These are phyloP conservation scores for Lichina pygmaea DNA, from an alignment of 495 filamentous ascomycete genomes.

Conservation along the genomic window DNA sequence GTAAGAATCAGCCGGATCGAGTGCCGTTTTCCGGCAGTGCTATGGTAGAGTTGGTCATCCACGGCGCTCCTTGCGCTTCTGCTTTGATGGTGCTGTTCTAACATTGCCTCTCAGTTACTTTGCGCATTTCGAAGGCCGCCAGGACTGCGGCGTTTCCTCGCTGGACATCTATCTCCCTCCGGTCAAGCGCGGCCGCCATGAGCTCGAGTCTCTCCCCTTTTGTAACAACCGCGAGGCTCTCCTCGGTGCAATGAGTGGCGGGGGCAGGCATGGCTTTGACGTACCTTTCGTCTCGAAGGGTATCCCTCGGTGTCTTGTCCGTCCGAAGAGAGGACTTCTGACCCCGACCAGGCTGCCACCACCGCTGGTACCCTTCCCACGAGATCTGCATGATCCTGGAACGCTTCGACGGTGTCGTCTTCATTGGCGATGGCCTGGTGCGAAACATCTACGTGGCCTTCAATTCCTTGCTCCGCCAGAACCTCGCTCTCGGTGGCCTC, in stretches of 20 bases:
- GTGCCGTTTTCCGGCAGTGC: not conserved
- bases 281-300: slow-evolving; percentile 17
- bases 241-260: slow-evolving; percentile 19
- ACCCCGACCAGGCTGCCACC: slow-evolving; percentile 13
- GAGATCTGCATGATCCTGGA: slow-evolving; percentile 24
- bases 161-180: slow-evolving; percentile 17
- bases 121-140: slow-evolving; percentile 16
- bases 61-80: no score
- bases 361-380: slow-evolving; percentile 18
- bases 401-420: slow-evolving; percentile 18
- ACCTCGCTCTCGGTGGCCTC: slow-evolving; percentile 17
- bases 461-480: slow-evolving; percentile 20
- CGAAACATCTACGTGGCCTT: slow-evolving; percentile 19
- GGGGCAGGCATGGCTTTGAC: slow-evolving; percentile 20
- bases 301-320: slow-evolving; percentile 3
- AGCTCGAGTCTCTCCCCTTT: slow-evolving; percentile 7
- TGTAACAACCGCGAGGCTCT: slow-evolving; percentile 15
- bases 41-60: not conserved
- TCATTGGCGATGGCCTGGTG: slow-evolving; percentile 19
- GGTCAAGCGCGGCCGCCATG: slow-evolving; percentile 1
- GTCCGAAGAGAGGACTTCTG: not conserved
- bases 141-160: slow-evolving; percentile 19
- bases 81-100: no score
- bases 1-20: not conserved
- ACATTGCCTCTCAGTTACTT: slow-evolving; percentile 12